These are phyloP conservation scores for Backusella westeae DNA, from an alignment of 192 early-diverging fungal genomes.

Conservation along the genomic window DNA sequence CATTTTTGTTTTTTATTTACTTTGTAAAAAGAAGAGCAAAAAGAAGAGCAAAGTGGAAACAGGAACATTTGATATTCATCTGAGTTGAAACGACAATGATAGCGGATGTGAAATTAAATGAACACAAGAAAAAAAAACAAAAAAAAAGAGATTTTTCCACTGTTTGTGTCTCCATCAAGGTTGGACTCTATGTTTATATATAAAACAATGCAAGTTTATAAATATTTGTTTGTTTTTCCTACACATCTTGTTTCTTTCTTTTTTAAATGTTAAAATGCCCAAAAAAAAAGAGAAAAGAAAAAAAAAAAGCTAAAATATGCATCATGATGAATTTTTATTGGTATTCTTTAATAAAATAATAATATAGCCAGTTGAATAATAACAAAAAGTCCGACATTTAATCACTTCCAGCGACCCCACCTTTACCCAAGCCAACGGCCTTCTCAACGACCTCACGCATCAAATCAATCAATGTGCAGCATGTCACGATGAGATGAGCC, in stretches of 20 bases:
- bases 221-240: background rate
- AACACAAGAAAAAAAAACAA: background rate
- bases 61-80: background rate
- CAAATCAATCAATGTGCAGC: slow-evolving; percentile 32
- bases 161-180: background rate
- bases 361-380: background rate
- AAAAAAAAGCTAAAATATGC: background rate
- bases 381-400: background rate
- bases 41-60: background rate
- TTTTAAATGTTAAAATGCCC: background rate
- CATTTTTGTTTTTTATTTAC: slow-evolving; percentile 50
- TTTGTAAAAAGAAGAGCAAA: background rate
- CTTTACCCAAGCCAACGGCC: slow-evolving; percentile 24
- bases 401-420: slow-evolving; percentile 30
- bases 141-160: too few relatives aligned
- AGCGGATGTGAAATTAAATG: background rate
- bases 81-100: background rate
- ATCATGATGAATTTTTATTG: background rate
- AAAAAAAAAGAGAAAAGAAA: background rate
- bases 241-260: background rate
- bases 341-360: background rate
- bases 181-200: background rate
- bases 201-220: background rate
- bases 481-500: slow-evolving; percentile 24
- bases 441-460: slow-evolving; percentile 34